These are phyloP conservation scores for Ilyonectria mors-panacis DNA, from an alignment of 2,329 filamentous ascomycete genomes.

Conservation along the genomic window DNA sequence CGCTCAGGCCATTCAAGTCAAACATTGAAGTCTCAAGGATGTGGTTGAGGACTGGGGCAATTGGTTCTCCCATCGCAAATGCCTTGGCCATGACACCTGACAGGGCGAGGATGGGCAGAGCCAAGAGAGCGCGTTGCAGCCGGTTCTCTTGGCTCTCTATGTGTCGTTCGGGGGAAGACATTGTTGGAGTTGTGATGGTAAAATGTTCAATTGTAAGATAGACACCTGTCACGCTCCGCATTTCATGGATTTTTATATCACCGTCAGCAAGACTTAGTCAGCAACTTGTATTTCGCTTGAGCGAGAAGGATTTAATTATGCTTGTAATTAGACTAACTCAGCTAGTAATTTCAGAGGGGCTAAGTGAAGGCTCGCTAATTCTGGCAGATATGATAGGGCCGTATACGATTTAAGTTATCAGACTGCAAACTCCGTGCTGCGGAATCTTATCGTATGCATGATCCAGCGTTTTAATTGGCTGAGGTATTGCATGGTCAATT, in stretches of 20 bases:
- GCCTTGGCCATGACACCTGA: constrained; percentile 39
- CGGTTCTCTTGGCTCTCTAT: constrained; percentile 15
- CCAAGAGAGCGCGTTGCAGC: constrained; percentile 36
- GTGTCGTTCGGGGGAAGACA: constrained; percentile 1
- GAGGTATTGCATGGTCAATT: too few relatives aligned
- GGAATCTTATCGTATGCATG: too few relatives aligned
- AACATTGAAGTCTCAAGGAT: constrained; percentile 26
- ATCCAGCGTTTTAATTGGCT: too few relatives aligned
- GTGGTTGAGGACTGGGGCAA: constrained; percentile 28
- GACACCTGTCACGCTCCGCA: background rate
- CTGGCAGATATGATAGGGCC: too few relatives aligned
- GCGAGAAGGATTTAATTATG: too few relatives aligned
- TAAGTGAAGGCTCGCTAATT: too few relatives aligned
- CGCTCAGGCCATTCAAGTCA: constrained; percentile 15
- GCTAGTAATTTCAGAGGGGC: background rate
- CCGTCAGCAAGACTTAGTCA: background rate
- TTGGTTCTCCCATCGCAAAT: constrained; percentile 39
- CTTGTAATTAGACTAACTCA: too few relatives aligned
- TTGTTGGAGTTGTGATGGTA: background rate
- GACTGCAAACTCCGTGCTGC: too few relatives aligned
- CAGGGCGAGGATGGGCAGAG: constrained; percentile 40
- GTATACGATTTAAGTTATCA: too few relatives aligned
- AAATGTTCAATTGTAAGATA: background rate
- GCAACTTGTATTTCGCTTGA: background rate
- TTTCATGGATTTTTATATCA: background rate